phyloP scores from a whole-genome alignment of 164 flowering plant genomes.

The Platanus orientalis region DNA sequence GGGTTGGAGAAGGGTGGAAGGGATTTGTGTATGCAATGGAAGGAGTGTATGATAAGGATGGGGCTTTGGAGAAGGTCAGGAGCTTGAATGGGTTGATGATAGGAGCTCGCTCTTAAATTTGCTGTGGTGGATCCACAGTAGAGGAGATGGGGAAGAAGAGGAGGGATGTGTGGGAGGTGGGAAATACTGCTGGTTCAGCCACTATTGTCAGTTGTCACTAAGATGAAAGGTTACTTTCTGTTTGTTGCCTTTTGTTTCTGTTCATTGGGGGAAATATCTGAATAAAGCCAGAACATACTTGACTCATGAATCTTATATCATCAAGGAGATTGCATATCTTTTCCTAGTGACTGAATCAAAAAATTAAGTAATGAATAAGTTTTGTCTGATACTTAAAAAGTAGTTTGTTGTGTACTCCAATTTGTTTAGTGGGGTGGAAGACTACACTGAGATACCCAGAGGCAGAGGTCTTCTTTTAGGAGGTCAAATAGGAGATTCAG shows the following conservation, averaged over 20 bases:
- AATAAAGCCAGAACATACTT: no score
- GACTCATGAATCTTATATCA: no score
- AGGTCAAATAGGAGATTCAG: no score
- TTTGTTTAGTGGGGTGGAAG: no score
- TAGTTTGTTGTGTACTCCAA: no score
- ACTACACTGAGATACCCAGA: no score
- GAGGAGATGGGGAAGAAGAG: constrained; percentile 26
- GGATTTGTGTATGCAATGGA: constrained; percentile 83
- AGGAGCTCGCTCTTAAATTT: constrained; percentile 79
- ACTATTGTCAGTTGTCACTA: constrained; percentile 53
- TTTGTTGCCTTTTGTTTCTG: constrained; percentile 3
- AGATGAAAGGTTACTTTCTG: neutral
- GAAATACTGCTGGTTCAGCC: constrained; percentile 44
- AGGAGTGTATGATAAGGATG: constrained; percentile 55
- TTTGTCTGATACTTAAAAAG: no score
- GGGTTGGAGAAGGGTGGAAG: constrained; percentile 90
- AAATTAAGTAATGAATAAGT: no score
- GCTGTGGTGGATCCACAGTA: constrained; percentile 83
- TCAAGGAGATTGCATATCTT: no score
- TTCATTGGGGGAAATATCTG: no score
- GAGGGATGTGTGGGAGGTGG: constrained; percentile 21
- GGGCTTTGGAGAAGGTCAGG: constrained; percentile 56
- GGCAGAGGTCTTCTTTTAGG: no score
- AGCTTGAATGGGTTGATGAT: constrained; percentile 65
- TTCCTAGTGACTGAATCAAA: no score